Evolutionary conservation across 768 basidiomycete genomes (phyloP), one percentile per base, ranked within the genome.

Genomic region (Mrakia frigida): DNA sequence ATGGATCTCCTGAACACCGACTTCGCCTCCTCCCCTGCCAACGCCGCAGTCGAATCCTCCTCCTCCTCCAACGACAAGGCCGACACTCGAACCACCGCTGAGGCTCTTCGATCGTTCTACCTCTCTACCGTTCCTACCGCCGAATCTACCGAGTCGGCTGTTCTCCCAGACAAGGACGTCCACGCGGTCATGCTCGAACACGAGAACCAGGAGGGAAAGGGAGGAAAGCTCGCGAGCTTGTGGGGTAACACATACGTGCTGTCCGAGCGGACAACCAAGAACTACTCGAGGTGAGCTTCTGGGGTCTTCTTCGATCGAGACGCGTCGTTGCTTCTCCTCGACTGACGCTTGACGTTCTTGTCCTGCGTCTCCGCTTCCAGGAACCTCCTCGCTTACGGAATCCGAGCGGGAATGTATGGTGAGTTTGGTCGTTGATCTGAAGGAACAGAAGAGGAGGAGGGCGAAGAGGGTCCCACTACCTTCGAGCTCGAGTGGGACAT

Each of bases 351-450:
- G n/a, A n/a, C 46, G 18, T 0, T 50, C 61, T 10, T n/a, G 3
- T 7, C 25, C 6, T 21, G n/a, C n/a, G 6, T 43, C 25, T 4
- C 25, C 21, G 43, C 35, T 35, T 33, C 11, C 46, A 79, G 78
- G 25, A 89, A 89, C 79, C 77, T 88, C 2, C 82, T 90, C 39
- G 88, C 88, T 1, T 89, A 88, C 79, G 88, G 88, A 14, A 85
- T 89, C 6, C 82, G 88, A 52, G 80, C 84, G 14, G 88, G 85
- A 56, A 88, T 89, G 88, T 89, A 89, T 75, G 85, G n/a, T n/a
- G n/a, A n/a, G n/a, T n/a, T n/a, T n/a, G n/a, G n/a, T n/a, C n/a
- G n/a, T n/a, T n/a, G n/a, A n/a, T n/a, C n/a, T n/a, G n/a, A n/a
- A n/a, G n/a, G n/a, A n/a, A n/a, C n/a, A n/a, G n/a, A n/a, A n/a